A percentile compares a stretch with the other conserved stretches of the same genome.
phyloP scores from a whole-genome alignment of 768 basidiomycete species.

The Epithele typhae region DNA sequence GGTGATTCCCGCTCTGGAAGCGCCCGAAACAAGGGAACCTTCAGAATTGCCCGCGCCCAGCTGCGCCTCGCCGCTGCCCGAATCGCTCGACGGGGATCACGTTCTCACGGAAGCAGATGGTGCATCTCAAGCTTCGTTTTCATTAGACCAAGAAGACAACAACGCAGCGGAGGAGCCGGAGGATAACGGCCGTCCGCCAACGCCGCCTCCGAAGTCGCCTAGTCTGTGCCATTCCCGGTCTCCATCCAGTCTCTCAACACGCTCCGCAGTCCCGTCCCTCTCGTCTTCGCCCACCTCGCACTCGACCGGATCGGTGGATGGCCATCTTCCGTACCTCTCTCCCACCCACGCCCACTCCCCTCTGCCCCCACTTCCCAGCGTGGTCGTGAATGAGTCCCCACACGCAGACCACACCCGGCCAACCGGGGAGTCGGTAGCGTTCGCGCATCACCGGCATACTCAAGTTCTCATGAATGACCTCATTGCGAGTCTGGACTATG shows the following conservation, averaged over 20 bases:
- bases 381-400: neutral
- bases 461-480: slow-evolving; percentile 15
- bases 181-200: slow-evolving; percentile 4
- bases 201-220: slow-evolving; percentile 8
- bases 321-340: slow-evolving; percentile 2
- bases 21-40: slow-evolving; percentile 1
- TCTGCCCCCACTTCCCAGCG: neutral
- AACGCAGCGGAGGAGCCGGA: neutral
- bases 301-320: slow-evolving; percentile 9
- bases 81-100: too few species aligned
- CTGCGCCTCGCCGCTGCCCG: too few species aligned
- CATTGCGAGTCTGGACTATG: slow-evolving; percentile 20
- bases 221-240: slow-evolving; percentile 8
- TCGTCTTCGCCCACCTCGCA: slow-evolving; percentile 8
- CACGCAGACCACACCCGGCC: slow-evolving; percentile 6
- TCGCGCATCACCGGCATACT: slow-evolving; percentile 13
- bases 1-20: slow-evolving; percentile 1
- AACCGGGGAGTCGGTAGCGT: slow-evolving; percentile 2
- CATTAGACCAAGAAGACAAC: slow-evolving; percentile 1
- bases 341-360: neutral
- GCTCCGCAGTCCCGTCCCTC: slow-evolving; percentile 9
- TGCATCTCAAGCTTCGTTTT: neutral
- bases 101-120: too few species aligned
- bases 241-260: slow-evolving; percentile 4
- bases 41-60: too few species aligned